Evolutionary conservation across 2,329 filamentous ascomycete genomes (phyloP), one percentile per base, ranked within the genome.

Genomic region (Microsporum audouinii): DNA sequence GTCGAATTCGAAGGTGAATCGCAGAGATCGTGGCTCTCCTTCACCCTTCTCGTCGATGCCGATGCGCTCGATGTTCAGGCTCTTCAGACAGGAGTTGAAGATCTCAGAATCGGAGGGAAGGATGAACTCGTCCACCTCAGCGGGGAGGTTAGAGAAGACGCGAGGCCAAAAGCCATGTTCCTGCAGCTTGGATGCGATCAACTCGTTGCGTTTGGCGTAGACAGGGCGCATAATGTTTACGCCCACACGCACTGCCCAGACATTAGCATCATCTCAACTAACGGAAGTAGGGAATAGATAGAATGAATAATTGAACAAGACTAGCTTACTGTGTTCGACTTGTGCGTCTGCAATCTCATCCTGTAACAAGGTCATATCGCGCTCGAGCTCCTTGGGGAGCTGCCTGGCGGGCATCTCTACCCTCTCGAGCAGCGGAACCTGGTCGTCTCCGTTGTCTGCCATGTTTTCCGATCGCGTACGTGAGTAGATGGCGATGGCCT

Each of bases 101-200:
- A 94, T 77, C 2, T 67, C 68, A 6, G 82, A 81, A 78, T 97
- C 92, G 57, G 83, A 82, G 49, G 89, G 88, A 72, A 90, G 86
- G 71, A 97, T 88, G 80, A 87, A 91, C 75, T 90, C 86, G 76
- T 96, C 91, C 68, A 99, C 83, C 65, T 96, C 90, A 55, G 83
- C 81, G 1, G 91, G 91, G 2, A 88, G 86, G 77, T 91, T 87
- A 78, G 95, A 89, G 72, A 97, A 82, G 61, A 96, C 91, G 62
- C 95, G 83, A n/a, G 89, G 81, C 94, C 94, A 97, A 84, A 97
- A 99, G 78, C 89, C 85, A 68, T 85, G 83, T 8, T 67, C 63
- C 62, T 72, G 64, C 14, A 76, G 68, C 71, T 96, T 91, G 70
- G 86, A 80, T 65, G 82, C 75, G 65, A 94, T 79, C 65, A 90